These are phyloP conservation scores for Caloboletus inedulis DNA, from an alignment of 1,284 basidiomycete genomes.

Conservation along the genomic window DNA sequence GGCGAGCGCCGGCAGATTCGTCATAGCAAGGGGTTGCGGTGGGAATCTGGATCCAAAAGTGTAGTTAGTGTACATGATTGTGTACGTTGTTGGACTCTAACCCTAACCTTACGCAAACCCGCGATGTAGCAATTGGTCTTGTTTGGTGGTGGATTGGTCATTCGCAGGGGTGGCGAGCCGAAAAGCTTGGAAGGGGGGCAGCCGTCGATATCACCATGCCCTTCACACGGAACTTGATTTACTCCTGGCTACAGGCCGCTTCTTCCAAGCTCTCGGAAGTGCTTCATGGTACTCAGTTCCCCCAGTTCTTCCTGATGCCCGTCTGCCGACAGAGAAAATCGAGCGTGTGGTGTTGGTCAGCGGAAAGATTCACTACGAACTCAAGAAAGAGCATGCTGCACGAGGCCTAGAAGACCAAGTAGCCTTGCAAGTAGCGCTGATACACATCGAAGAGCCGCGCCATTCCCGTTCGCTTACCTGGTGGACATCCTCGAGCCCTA, in stretches of 20 bases:
- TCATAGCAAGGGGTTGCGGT: too few species aligned
- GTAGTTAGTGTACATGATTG: too few species aligned
- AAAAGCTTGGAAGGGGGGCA: too few species aligned
- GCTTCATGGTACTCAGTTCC: slow-evolving; percentile 61
- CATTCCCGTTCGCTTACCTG: slow-evolving; percentile 74
- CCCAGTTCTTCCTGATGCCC: slow-evolving; percentile 63
- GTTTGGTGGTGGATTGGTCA: too few species aligned
- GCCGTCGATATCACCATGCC: slow-evolving; percentile 27
- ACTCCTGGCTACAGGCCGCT: slow-evolving; percentile 58
- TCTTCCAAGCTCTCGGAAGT: slow-evolving; percentile 69
- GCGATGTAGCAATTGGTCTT: too few species aligned
- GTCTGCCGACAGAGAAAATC: slow-evolving; percentile 34
- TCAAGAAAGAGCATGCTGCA: slow-evolving; percentile 63
- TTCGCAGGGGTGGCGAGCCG: too few species aligned
- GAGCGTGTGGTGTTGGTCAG: slow-evolving; percentile 61
- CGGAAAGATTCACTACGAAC: slow-evolving; percentile 87
- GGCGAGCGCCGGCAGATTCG: too few species aligned
- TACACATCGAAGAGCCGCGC: slow-evolving; percentile 83
- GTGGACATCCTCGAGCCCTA: slow-evolving; percentile 49
- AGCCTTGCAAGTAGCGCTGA: slow-evolving; percentile 61
- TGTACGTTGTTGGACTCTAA: too few species aligned
- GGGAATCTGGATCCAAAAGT: too few species aligned
- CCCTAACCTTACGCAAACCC: too few species aligned
- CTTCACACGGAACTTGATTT: background rate
- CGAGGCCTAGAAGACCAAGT: slow-evolving; percentile 45